These are phyloP conservation scores for Penicillium digitatum DNA, from an alignment of 2,329 filamentous ascomycete genomes.

Conservation along the genomic window DNA sequence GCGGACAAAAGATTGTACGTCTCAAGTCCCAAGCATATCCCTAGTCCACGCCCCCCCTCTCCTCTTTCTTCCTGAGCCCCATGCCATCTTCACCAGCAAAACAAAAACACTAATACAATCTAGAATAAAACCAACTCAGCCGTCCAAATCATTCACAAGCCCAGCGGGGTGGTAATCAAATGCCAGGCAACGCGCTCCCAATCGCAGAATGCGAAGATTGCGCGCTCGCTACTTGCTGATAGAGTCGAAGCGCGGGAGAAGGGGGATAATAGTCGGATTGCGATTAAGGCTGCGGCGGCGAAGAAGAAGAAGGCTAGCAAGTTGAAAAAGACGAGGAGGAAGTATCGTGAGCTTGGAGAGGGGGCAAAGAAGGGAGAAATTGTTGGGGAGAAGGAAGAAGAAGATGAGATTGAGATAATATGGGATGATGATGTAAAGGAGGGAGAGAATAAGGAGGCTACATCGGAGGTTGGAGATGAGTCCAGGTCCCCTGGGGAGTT, in stretches of 20 bases:
- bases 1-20: slow-evolving; percentile 86
- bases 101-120: not conserved
- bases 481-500: not conserved
- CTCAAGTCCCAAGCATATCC: not conserved
- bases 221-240: slow-evolving; percentile 71
- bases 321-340: slow-evolving; percentile 44
- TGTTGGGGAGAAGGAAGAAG: slow-evolving; percentile 14
- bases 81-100: not conserved
- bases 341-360: slow-evolving; percentile 41
- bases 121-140: slow-evolving; percentile 94
- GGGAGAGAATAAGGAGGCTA: not conserved
- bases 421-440: slow-evolving; percentile 14
- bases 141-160: slow-evolving; percentile 84
- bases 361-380: slow-evolving; percentile 20
- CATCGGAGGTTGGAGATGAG: not conserved
- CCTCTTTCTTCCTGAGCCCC: not conserved
- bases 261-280: slow-evolving; percentile 69
- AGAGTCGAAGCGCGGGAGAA: slow-evolving; percentile 70
- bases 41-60: not conserved
- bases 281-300: slow-evolving; percentile 80
- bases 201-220: slow-evolving; percentile 80
- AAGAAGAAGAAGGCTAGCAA: slow-evolving; percentile 53
- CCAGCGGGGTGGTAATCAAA: slow-evolving; percentile 90
- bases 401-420: slow-evolving; percentile 5
- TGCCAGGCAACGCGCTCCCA: slow-evolving; percentile 86